Conservation (phyloP, 2,329 filamentous ascomycete genomes). For the Hypoxylon rubiginosum region DNA sequence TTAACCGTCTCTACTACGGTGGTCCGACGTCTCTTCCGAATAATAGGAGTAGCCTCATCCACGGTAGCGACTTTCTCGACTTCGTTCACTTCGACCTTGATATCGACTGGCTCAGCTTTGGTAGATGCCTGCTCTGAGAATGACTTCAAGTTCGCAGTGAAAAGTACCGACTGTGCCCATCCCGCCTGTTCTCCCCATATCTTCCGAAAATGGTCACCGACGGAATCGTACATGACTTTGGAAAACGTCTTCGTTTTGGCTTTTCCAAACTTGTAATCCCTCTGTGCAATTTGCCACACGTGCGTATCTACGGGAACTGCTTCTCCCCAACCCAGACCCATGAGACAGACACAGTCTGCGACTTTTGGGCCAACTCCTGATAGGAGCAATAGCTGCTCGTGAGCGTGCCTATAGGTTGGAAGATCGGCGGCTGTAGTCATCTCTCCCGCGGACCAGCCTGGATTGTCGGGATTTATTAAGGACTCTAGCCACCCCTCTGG, state of each 20-base stretch:
- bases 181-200: constrained; percentile 95
- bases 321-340: constrained; percentile 96
- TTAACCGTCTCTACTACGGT: constrained; percentile 42
- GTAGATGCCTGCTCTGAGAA: constrained; percentile 78
- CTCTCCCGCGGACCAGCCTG: constrained; percentile 66
- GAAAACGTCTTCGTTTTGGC: constrained; percentile 87
- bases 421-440: constrained; percentile 61
- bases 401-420: constrained; percentile 81
- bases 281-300: constrained; percentile 97
- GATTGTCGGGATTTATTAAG: constrained; percentile 82
- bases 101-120: constrained; percentile 42
- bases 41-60: constrained; percentile 23
- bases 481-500: constrained; percentile 81
- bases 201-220: constrained; percentile 88
- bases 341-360: constrained; percentile 94
- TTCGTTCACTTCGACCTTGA: constrained; percentile 50
- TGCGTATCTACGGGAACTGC: constrained; percentile 97
- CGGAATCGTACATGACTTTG: constrained; percentile 87
- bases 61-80: constrained; percentile 36
- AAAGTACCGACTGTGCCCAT: constrained; percentile 97
- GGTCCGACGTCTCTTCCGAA: constrained; percentile 45
- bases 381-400: constrained; percentile 81
- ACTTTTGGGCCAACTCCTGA: constrained; percentile 97
- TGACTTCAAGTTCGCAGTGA: constrained; percentile 89
- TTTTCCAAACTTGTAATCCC: constrained; percentile 93